Percentiles rank a stretch among this genome's conserved stretches.
phyloP scores from a whole-genome alignment of 2,329 filamentous ascomycete species.

The Botrytis byssoidea region DNA sequence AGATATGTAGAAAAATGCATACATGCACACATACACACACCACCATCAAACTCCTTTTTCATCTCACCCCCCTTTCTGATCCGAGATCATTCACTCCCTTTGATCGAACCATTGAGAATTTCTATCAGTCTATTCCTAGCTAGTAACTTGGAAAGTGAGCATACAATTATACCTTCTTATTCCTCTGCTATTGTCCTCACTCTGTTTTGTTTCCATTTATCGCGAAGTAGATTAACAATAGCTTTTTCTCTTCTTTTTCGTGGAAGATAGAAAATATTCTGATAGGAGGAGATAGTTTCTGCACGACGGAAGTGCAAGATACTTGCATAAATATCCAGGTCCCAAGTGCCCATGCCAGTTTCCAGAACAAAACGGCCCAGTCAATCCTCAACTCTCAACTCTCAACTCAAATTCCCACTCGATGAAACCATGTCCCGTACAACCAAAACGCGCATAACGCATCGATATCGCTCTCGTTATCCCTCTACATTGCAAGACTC shows the following conservation, averaged over 20 bases:
- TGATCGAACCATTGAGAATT: neutral
- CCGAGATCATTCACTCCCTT: neutral
- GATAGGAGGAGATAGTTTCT: neutral
- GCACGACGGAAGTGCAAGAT: neutral
- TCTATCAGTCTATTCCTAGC: too few relatives aligned
- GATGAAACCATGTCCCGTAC: neutral
- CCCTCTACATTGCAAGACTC: neutral
- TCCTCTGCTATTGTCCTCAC: neutral
- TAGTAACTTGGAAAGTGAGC: too few relatives aligned
- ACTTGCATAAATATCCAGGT: neutral
- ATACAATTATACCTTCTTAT: neutral
- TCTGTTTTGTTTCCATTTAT: neutral
- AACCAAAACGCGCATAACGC: neutral
- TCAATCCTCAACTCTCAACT: neutral
- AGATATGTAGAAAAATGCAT: too few relatives aligned
- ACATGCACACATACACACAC: too few relatives aligned
- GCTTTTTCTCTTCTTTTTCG: neutral
- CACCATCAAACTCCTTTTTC: neutral
- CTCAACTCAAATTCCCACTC: neutral
- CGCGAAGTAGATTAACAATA: fast-evolving
- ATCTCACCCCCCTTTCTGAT: neutral
- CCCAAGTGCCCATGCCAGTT: neutral
- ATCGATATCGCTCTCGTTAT: neutral
- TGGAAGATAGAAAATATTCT: neutral
- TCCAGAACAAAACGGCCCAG: fast-evolving